These are phyloP conservation scores for Candida gigantensis DNA, from an alignment of 1,139 yeast genomes.

Conservation along the genomic window DNA sequence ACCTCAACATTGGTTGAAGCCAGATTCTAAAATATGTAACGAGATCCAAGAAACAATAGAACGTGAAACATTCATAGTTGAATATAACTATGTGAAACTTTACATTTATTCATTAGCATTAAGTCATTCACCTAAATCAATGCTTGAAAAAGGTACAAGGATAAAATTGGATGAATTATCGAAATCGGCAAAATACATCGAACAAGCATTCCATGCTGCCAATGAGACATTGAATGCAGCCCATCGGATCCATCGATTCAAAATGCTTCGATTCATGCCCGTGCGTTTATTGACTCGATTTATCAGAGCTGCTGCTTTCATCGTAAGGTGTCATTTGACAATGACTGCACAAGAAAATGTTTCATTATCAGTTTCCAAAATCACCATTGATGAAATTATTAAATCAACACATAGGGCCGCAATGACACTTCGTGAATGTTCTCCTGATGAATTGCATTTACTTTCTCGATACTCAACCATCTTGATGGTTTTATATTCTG, in stretches of 20 bases:
- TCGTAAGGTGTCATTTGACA: slow-evolving; percentile 80
- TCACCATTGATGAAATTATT: slow-evolving; percentile 70
- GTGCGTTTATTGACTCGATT: slow-evolving; percentile 87
- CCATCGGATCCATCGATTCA: slow-evolving; percentile 64
- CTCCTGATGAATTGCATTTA: slow-evolving; percentile 87
- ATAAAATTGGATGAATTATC: slow-evolving; percentile 65
- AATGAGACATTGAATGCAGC: slow-evolving; percentile 76
- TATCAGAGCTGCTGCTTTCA: slow-evolving; percentile 87
- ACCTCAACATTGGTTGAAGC: slow-evolving; percentile 36
- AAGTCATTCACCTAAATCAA: slow-evolving; percentile 42
- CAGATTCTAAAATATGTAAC: slow-evolving; percentile 35
- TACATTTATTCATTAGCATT: slow-evolving; percentile 84
- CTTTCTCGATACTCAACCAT: slow-evolving; percentile 82
- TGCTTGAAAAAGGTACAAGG: slow-evolving; percentile 16
- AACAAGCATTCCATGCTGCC: slow-evolving; percentile 81
- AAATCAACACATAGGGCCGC: slow-evolving; percentile 73
- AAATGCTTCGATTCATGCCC: slow-evolving; percentile 75
- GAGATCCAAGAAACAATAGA: slow-evolving; percentile 52
- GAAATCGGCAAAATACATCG: slow-evolving; percentile 75
- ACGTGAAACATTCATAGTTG: slow-evolving; percentile 73
- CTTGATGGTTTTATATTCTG: slow-evolving; percentile 73
- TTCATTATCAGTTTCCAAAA: slow-evolving; percentile 55
- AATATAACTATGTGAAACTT: slow-evolving; percentile 78
- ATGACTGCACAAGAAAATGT: slow-evolving; percentile 51
- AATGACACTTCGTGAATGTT: slow-evolving; percentile 71